Percentiles rank a stretch among this genome's conserved stretches.
Evolutionary conservation across 805 yeast genomes (phyloP).

Genomic region (Pichia nanzhaoensis): DNA sequence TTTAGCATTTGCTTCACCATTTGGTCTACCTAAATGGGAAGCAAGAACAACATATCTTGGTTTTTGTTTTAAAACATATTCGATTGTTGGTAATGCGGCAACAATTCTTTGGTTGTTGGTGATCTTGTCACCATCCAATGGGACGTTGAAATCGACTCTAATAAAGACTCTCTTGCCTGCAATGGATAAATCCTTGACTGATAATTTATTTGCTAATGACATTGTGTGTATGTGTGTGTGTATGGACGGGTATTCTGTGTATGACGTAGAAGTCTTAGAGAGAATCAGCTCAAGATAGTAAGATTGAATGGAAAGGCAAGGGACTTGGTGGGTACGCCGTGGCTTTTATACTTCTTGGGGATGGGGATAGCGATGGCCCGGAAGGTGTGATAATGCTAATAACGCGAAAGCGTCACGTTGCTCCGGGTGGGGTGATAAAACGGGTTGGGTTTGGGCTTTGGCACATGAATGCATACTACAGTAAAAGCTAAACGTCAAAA

Average conservation of each 20-base stretch:
- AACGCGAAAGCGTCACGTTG: background rate
- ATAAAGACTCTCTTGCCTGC: constrained; percentile 93
- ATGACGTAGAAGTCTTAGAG: too few species aligned
- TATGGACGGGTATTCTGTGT: background rate
- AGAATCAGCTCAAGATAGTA: too few species aligned
- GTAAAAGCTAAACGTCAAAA: background rate
- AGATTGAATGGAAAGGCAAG: too few species aligned
- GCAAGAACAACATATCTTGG: constrained; percentile 92
- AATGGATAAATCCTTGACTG: constrained; percentile 85
- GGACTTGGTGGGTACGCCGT: too few species aligned
- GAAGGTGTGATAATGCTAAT: too few species aligned
- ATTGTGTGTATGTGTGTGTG: constrained; percentile 31
- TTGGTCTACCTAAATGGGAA: constrained; percentile 98
- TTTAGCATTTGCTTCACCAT: constrained; percentile 81
- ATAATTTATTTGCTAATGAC: constrained; percentile 91
- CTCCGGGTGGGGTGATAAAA: constrained; percentile 6
- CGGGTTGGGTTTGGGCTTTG: background rate
- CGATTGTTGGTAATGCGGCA: constrained; percentile 97
- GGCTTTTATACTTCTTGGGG: background rate
- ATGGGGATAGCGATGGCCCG: background rate
- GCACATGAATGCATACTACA: too few species aligned
- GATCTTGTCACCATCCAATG: constrained; percentile 91
- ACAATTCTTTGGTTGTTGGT: constrained; percentile 99
- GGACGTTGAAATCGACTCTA: constrained; percentile 95
- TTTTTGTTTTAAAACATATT: constrained; percentile 85